These are phyloP conservation scores for Trichophaea hybrida DNA, from an alignment of 2,329 filamentous ascomycete species.

Conservation along the genomic window DNA sequence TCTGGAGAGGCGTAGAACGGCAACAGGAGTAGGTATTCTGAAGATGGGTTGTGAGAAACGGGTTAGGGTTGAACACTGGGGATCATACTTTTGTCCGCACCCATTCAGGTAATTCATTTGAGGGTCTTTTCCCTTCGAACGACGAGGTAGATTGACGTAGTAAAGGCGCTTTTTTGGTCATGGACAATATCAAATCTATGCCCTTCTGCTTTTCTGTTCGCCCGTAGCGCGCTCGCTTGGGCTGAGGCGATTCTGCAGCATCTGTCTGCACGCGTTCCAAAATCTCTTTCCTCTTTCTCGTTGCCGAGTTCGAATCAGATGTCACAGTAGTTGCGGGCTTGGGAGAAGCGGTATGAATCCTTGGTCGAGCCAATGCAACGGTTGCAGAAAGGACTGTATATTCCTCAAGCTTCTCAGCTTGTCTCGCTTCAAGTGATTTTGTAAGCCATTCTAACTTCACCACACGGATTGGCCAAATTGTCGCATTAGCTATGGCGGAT, in stretches of 20 bases:
- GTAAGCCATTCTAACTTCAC: constrained; percentile 46
- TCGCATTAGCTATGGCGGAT: constrained; percentile 23
- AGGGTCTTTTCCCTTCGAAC: neutral
- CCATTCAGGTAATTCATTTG: constrained; percentile 13
- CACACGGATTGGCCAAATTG: constrained; percentile 34
- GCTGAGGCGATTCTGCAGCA: neutral
- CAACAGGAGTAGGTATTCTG: constrained; percentile 56
- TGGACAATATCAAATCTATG: neutral
- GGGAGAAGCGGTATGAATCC: too few relatives aligned
- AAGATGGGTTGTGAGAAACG: neutral
- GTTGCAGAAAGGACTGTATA: constrained; percentile 39
- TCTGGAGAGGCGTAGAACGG: constrained; percentile 52
- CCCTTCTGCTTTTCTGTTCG: neutral
- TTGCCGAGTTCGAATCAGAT: neutral
- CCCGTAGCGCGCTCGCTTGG: neutral
- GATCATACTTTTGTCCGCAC: constrained; percentile 11
- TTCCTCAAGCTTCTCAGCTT: constrained; percentile 36
- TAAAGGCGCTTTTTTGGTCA: neutral
- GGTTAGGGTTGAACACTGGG: neutral
- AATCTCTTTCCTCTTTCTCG: neutral
- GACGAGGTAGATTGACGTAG: neutral
- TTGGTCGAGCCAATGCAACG: too few relatives aligned
- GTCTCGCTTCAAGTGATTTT: constrained; percentile 37
- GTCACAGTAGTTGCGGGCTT: neutral
- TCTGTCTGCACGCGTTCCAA: neutral